Conservation (phyloP, 2,329 filamentous ascomycete species). For the Colletotrichum sp. region DNA sequence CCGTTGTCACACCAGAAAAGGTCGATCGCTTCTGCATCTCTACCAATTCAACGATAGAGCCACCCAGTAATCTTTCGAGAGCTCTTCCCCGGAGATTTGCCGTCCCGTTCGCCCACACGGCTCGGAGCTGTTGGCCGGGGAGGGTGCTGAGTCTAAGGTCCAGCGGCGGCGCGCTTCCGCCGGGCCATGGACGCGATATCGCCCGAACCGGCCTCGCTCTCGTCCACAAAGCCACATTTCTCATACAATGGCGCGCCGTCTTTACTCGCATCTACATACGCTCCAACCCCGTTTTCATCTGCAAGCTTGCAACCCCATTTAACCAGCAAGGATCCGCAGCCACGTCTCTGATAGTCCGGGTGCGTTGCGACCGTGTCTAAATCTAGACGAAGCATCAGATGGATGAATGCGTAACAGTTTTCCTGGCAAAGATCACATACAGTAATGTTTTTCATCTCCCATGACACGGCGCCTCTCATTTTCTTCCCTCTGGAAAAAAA, state of each 20-base stretch:
- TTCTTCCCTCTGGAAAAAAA: neutral
- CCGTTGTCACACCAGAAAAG: too few species aligned
- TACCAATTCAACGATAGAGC: too few species aligned
- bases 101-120: too few species aligned
- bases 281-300: constrained; percentile 22
- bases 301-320: constrained; percentile 28
- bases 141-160: too few species aligned
- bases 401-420: neutral
- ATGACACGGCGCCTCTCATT: neutral
- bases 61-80: too few species aligned
- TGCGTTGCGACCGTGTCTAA: constrained; percentile 30
- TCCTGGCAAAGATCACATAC: neutral
- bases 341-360: constrained; percentile 29
- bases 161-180: too few species aligned
- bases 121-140: too few species aligned
- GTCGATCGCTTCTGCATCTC: too few species aligned
- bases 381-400: neutral
- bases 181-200: neutral
- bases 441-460: constrained; percentile 3
- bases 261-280: constrained; percentile 29
- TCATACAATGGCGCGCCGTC: neutral
- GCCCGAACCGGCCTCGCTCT: neutral
- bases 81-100: too few species aligned
- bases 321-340: constrained; percentile 28
- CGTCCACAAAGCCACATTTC: constrained; percentile 10